A percentile compares a stretch with the other conserved stretches of the same genome.
Evolutionary conservation across 768 basidiomycete genomes (phyloP).

Genomic region (Collybiopsis luxurians): DNA sequence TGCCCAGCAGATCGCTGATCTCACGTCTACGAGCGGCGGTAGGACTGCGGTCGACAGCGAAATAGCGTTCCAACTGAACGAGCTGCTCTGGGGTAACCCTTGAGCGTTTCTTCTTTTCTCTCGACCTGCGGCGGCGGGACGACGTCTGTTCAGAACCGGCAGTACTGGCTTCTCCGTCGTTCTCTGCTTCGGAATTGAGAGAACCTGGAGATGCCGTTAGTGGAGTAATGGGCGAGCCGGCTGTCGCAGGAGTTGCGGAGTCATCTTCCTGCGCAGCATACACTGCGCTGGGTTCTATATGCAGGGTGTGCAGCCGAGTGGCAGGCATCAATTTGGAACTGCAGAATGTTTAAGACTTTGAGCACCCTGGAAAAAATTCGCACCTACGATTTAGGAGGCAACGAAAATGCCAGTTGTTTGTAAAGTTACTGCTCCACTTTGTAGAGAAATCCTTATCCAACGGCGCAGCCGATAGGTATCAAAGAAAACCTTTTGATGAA

Average conservation of each 20-base stretch:
- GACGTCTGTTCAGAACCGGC: slow-evolving; percentile 32
- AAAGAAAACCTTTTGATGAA: neutral
- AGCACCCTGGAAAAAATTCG: too few relatives aligned
- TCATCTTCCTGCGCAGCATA: neutral
- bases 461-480: neutral
- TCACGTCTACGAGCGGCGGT: slow-evolving; percentile 69
- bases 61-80: slow-evolving; percentile 69
- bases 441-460: neutral
- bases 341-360: too few relatives aligned
- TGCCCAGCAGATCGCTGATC: slow-evolving; percentile 70
- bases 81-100: slow-evolving; percentile 81
- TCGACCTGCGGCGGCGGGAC: slow-evolving; percentile 29
- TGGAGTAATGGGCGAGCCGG: slow-evolving; percentile 27
- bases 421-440: too few relatives aligned
- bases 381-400: too few relatives aligned
- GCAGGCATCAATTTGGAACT: slow-evolving; percentile 7
- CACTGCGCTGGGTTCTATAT: slow-evolving; percentile 16
- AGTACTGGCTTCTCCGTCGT: slow-evolving; percentile 29
- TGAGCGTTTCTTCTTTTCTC: slow-evolving; percentile 70
- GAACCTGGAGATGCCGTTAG: slow-evolving; percentile 20
- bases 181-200: slow-evolving; percentile 26
- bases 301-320: slow-evolving; percentile 19
- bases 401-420: too few relatives aligned
- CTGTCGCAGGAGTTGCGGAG: slow-evolving; percentile 15
- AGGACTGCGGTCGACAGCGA: slow-evolving; percentile 67